A percentile compares a stretch with the other conserved stretches of the same genome.
Conservation (phyloP, 768 basidiomycete species). For the Kockovaella imperatae region DNA sequence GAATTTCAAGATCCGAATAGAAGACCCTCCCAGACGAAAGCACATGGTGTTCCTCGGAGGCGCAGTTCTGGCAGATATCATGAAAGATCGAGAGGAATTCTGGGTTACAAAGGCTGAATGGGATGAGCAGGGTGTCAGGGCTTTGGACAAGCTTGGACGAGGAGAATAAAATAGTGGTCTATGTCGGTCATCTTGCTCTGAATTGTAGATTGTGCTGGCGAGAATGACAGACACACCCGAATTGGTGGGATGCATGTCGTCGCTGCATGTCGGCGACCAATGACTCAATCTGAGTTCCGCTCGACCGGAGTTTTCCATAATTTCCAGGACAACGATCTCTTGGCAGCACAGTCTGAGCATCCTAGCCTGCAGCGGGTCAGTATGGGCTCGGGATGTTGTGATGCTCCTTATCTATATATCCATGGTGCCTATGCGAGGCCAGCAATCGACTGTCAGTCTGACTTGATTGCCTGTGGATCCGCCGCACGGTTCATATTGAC, state of each 20-base stretch:
- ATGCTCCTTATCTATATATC: too few species aligned
- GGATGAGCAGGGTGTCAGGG: conserved; percentile 75
- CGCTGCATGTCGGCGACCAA: too few species aligned
- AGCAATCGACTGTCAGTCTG: too few species aligned
- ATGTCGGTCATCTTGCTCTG: neutral
- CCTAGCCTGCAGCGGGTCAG: too few species aligned
- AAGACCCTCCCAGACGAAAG: conserved; percentile 94
- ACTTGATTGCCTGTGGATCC: too few species aligned
- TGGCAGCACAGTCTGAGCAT: too few species aligned
- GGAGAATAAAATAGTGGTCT: conserved; percentile 47
- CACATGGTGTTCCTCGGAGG: conserved; percentile 99
- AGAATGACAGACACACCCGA: neutral
- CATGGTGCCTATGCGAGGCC: too few species aligned
- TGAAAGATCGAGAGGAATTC: conserved; percentile 89
- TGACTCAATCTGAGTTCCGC: too few species aligned
- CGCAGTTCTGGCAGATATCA: conserved; percentile 96
- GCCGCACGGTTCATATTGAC: too few species aligned
- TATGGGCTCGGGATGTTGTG: too few species aligned
- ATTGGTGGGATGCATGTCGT: conserved; percentile 7
- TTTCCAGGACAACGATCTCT: too few species aligned
- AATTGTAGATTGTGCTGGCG: neutral
- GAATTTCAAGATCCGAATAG: conserved; percentile 99
- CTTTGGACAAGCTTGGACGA: conserved; percentile 79
- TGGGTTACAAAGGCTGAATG: conserved; percentile 93
- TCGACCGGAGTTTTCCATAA: too few species aligned